Evolutionary conservation across 23 red algal species (phyloP), one percentile per base, ranked within the genome.

Genomic region (Gracilaria gracilis): DNA sequence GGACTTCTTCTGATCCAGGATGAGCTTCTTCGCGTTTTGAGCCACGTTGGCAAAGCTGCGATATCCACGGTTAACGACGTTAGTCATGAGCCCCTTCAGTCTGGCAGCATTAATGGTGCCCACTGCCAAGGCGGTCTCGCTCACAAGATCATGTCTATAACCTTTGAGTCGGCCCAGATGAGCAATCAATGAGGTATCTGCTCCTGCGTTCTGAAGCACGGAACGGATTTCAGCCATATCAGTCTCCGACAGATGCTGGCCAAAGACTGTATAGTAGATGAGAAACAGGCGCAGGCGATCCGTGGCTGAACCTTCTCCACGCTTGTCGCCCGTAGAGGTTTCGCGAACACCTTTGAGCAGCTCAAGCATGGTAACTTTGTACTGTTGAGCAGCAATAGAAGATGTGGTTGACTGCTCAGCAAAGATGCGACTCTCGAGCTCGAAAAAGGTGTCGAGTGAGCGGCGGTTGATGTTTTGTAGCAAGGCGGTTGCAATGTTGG

Each of bases 401-500:
- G 67, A 64, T 0, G 47, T 47, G 21, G 78, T 16, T 33, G 71
- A 42, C 13, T 39, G 36, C 20, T 91, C 80, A 20, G 77, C 61
- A 67, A 98, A 73, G 27, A 98, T 62, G 35, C 87, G 89, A 38
- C 91, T 90, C 78, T 98, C 96, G 23, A 96, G 62, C 61, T 98
- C 93, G 79, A 98, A 98, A 86, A 93, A 94, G 57, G 66, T 79
- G 83, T 98, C 96, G 6, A 98, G 93, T 48, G 79, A 57, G 33
- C 96, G 90, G 23, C 86, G 47, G 51, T 95, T 95, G 69, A 98
- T 98, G 42, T 84, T 87, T n/a, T 95, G 88, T 19, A 98, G 82
- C 53, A 98, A 80, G 24, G 93, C 88, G 48, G 93, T 95, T 62
- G 96, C 96, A 50, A 98, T 95, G 70, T 95, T 98, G 49, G 94